These are phyloP conservation scores for Fusarium tanahbumbuense DNA, from an alignment of 2,329 filamentous ascomycete species.

Conservation along the genomic window DNA sequence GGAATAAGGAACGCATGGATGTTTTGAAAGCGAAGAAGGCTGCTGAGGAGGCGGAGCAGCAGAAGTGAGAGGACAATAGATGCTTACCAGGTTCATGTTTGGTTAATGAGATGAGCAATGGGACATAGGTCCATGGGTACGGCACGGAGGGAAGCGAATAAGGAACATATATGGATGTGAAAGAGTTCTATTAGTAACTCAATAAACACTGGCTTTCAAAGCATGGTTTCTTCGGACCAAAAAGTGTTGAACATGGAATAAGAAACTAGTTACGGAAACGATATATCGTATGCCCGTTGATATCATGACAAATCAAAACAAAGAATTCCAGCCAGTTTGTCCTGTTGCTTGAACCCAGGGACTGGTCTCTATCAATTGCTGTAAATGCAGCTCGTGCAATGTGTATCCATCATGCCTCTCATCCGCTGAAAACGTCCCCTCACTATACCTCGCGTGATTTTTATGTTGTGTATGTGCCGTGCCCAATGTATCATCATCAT, in stretches of 20 bases:
- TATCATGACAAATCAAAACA: slow-evolving; percentile 46
- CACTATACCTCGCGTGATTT: slow-evolving; percentile 25
- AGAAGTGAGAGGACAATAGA: slow-evolving; percentile 7
- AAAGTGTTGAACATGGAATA: slow-evolving; percentile 29
- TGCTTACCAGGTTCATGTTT: background rate
- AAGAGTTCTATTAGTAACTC: slow-evolving; percentile 3
- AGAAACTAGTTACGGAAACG: slow-evolving; percentile 40
- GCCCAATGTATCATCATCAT: slow-evolving; percentile 26
- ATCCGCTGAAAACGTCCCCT: slow-evolving; percentile 20
- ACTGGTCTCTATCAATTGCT: slow-evolving; percentile 37
- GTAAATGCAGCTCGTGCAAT: slow-evolving; percentile 23
- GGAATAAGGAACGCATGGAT: slow-evolving; percentile 73
- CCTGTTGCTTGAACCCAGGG: slow-evolving; percentile 19
- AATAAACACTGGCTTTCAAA: background rate
- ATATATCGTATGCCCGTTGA: slow-evolving; percentile 45
- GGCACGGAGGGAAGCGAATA: too few species aligned
- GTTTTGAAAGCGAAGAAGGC: slow-evolving; percentile 54
- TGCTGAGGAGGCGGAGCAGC: slow-evolving; percentile 20
- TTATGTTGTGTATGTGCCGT: slow-evolving; percentile 33
- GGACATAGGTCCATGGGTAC: background rate
- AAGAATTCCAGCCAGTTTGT: slow-evolving; percentile 25
- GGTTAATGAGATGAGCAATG: background rate
- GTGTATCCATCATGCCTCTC: slow-evolving; percentile 27
- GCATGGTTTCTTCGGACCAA: slow-evolving; percentile 6
- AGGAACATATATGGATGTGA: background rate